A percentile compares a stretch with the other conserved stretches of the same genome.
phyloP scores from a whole-genome alignment of 352 stramenopile species.

The Lagenidium sp. region DNA sequence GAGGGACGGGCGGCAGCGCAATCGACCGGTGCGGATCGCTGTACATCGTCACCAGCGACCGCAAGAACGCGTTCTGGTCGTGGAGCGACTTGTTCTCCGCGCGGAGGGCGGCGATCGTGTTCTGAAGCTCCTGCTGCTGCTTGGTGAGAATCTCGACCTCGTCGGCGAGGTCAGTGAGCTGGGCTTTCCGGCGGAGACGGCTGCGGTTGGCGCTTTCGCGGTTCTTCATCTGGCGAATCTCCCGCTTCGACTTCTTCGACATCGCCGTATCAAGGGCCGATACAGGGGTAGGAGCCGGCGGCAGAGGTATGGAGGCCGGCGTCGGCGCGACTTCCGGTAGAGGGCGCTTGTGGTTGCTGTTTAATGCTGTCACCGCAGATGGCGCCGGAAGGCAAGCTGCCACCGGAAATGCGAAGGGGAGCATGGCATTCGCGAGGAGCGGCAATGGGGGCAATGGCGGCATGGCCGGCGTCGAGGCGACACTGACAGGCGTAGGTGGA shows the following conservation, averaged over 20 bases:
- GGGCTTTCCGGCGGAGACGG: conserved; percentile 57
- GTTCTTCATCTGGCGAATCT: conserved; percentile 85
- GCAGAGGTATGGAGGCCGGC: too few species aligned
- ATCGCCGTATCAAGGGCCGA: conserved; percentile 10
- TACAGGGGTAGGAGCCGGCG: too few species aligned
- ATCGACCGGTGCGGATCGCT: conserved; percentile 15
- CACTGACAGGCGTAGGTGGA: background rate
- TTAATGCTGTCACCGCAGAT: too few species aligned
- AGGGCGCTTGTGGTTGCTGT: conserved; percentile 44
- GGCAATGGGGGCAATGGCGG: background rate
- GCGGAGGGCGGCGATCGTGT: conserved; percentile 48
- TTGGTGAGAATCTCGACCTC: conserved; percentile 58
- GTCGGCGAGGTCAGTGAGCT: conserved; percentile 43
- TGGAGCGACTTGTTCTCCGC: conserved; percentile 76
- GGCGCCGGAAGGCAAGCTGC: conserved; percentile 43
- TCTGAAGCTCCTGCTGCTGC: conserved; percentile 63
- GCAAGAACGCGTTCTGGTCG: conserved; percentile 71
- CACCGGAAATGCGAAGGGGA: conserved; percentile 57
- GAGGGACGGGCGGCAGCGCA: conserved; percentile 19
- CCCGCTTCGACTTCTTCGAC: conserved; percentile 66
- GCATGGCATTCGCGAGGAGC: conserved; percentile 3
- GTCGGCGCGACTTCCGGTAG: conserved; percentile 34
- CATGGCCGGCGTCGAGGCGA: background rate
- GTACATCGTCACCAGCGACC: conserved; percentile 54
- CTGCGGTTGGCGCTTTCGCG: conserved; percentile 80